phyloP scores from a whole-genome alignment of 1,284 basidiomycete genomes.

The Cystobasidium sp. region DNA sequence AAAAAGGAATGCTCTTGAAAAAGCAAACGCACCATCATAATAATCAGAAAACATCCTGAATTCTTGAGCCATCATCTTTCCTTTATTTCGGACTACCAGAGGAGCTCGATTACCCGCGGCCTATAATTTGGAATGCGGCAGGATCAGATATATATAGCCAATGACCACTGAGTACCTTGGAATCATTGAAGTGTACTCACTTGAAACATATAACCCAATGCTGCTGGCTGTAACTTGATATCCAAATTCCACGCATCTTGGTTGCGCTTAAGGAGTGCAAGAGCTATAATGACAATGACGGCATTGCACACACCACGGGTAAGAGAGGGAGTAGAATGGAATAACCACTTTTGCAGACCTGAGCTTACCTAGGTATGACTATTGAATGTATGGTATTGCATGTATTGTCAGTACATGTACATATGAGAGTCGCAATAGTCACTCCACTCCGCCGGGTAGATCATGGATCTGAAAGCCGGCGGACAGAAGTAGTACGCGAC shows the following conservation, averaged over 20 bases:
- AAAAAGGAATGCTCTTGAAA: too few relatives aligned
- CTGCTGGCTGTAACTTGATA: constrained; percentile 22
- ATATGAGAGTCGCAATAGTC: too few relatives aligned
- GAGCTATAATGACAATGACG: neutral
- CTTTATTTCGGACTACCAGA: constrained; percentile 38
- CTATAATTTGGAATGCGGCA: neutral
- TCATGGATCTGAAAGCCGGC: too few relatives aligned
- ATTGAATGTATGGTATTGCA: neutral
- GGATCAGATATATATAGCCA: neutral
- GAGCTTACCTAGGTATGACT: constrained; percentile 32
- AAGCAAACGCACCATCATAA: constrained; percentile 11
- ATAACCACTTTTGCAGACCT: neutral
- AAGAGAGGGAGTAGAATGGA: neutral
- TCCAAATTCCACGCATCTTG: constrained; percentile 38
- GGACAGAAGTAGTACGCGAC: too few relatives aligned
- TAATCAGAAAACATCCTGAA: constrained; percentile 33
- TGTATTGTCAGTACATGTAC: neutral
- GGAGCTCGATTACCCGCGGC: constrained; percentile 33
- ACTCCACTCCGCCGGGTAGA: too few relatives aligned
- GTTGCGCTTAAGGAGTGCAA: constrained; percentile 32
- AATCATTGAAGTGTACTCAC: neutral
- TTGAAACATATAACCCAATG: constrained; percentile 33
- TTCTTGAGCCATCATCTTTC: constrained; percentile 39
- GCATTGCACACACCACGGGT: neutral
- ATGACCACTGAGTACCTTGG: neutral